Base-by-base conservation (phyloP, 306 rosid species). In the Adenanthera pavonina region DNA sequence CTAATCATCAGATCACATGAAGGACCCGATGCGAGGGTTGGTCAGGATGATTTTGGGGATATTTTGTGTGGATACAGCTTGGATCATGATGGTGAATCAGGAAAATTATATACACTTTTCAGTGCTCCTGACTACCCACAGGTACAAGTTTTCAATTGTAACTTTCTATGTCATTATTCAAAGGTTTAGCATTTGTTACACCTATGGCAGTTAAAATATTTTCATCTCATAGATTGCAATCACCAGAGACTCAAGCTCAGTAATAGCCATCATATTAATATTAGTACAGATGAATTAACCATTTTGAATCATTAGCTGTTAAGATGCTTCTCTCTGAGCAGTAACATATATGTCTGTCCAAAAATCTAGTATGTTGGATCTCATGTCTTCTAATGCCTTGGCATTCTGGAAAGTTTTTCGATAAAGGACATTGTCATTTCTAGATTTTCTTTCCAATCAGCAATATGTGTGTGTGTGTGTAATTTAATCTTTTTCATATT, bases 1-100 rank as follows among this genome's bases (percentile, higher is more conserved):
- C 87, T 91, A 91, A 92, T 95, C 84, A 91, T 95, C 87, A 90
- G 97, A 87, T 92, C 97, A 54, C 98, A 95, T 86, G 95, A 92
- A 88, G 97, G 97, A 56, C 98, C 98, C 16, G 93, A 91, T 82
- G 89, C 87, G 84, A 91, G 97, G 91, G 92, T 82, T 49, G 88
- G 91, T 48, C 83, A 85, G 53, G 82, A 87, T 68, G 95, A 88
- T 84, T 90, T 91, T 83, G 95, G 93, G 80, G 90, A 95, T 72
- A 89, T 95, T 92, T 78, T 89, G 65, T 83, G 79, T 74, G 98
- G 97, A 47, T 95, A 90, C 86, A 91, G 92, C 85, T 6, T 89
- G 82, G 98, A 95, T 83, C 98, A 95, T 75, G 90, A 83, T 76
- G 94, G 88, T 79, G 90, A 91, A 72, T 88, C 90, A 0, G 98